These are phyloP conservation scores for Ascochyta rabiei DNA, from an alignment of 2,329 filamentous ascomycete species.

Conservation along the genomic window DNA sequence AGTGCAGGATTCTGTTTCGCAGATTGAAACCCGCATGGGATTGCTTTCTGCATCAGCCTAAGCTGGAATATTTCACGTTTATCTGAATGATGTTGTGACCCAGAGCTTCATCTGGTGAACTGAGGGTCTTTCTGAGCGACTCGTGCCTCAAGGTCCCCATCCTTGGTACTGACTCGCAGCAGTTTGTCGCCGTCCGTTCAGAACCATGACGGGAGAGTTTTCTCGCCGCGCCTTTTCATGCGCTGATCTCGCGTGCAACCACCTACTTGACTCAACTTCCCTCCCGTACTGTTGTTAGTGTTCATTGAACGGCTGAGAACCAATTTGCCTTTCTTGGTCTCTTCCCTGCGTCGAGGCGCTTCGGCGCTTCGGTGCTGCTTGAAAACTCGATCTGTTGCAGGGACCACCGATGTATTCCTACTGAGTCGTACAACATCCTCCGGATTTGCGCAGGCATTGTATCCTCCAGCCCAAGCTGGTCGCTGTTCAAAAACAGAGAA, in stretches of 20 bases:
- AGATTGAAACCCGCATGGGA: too few relatives aligned
- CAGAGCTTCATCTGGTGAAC: background rate
- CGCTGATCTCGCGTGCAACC: background rate
- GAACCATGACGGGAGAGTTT: background rate
- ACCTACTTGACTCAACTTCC: background rate
- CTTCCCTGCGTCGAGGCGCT: background rate
- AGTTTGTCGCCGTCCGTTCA: background rate
- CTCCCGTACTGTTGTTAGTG: background rate
- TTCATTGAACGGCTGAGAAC: background rate
- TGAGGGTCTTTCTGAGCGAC: background rate
- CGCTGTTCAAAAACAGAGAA: background rate
- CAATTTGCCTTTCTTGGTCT: background rate
- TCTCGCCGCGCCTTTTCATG: conserved; percentile 4
- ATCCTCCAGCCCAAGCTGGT: conserved; percentile 3
- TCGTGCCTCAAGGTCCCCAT: background rate
- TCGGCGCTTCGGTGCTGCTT: conserved; percentile 10
- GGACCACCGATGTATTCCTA: background rate
- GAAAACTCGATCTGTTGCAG: conserved; percentile 6
- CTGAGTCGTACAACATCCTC: conserved; percentile 1
- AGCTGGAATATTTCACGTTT: too few relatives aligned
- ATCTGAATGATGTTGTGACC: background rate
- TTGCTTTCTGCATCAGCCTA: too few relatives aligned
- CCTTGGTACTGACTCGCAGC: background rate
- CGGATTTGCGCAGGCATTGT: conserved; percentile 14
- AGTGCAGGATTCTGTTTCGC: too few relatives aligned